Conservation (phyloP, 495 filamentous ascomycete genomes). For the Pseudoneurospora amorphoporcata region DNA sequence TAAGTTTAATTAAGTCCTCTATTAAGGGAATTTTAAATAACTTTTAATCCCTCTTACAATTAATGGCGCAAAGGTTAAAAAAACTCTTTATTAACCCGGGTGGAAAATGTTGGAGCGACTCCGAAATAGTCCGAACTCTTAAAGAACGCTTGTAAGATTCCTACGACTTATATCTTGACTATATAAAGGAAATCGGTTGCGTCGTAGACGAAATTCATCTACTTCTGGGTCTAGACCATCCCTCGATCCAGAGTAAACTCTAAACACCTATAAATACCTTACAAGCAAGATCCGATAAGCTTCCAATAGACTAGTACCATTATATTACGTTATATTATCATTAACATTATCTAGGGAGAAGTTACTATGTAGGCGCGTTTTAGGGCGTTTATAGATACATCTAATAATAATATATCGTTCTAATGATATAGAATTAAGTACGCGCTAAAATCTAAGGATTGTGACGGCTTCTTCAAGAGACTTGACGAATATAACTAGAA, state of each 20-base stretch:
- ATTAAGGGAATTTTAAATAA: constrained; percentile 2
- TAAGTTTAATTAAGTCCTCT: constrained; percentile 8
- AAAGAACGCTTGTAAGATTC: too few species aligned
- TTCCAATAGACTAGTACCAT: too few species aligned
- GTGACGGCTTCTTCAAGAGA: too few species aligned
- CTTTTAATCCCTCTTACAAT: constrained; percentile 7
- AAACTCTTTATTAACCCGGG: constrained; percentile 5
- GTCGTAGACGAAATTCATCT: too few species aligned
- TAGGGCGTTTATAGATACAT: neutral
- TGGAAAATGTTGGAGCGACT: constrained; percentile 6
- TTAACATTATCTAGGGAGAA: neutral
- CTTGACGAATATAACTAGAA: too few species aligned
- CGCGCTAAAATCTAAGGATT: neutral
- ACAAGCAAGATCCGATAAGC: too few species aligned
- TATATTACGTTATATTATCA: neutral
- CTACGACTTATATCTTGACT: too few species aligned
- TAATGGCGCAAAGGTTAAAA: neutral
- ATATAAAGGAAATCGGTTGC: too few species aligned
- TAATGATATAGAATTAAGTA: neutral
- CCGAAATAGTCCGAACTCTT: neutral
- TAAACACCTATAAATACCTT: too few species aligned
- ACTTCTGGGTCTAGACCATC: too few species aligned
- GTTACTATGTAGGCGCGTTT: neutral
- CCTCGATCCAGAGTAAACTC: too few species aligned
- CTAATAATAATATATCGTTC: neutral